Conservation (phyloP, 1,284 basidiomycete genomes). For the Mycena citricolor region DNA sequence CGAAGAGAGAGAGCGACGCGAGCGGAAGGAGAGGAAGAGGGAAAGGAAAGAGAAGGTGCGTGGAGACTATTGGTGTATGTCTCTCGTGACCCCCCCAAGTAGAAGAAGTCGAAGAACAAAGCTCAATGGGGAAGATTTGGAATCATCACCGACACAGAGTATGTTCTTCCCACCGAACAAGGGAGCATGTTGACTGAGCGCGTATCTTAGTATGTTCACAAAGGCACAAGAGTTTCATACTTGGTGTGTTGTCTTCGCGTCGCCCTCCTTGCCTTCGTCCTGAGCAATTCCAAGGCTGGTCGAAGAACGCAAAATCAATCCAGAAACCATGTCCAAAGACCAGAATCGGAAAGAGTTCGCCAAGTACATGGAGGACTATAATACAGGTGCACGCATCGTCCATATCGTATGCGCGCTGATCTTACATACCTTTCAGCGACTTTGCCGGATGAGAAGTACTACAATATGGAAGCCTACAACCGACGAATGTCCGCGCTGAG, state of each 20-base stretch:
- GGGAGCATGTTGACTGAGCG: conserved; percentile 4
- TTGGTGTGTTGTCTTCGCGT: too few relatives aligned
- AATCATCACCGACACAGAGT: conserved; percentile 82
- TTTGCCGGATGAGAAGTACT: conserved; percentile 89
- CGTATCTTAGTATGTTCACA: conserved; percentile 59
- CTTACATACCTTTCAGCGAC: conserved; percentile 54
- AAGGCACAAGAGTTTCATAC: conserved; percentile 83
- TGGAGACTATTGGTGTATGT: conserved; percentile 39
- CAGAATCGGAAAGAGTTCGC: conserved; percentile 83
- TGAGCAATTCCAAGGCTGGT: too few relatives aligned
- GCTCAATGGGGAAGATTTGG: conserved; percentile 87
- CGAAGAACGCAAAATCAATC: conserved; percentile 86
- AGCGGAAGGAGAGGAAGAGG: conserved; percentile 65
- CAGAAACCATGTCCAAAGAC: conserved; percentile 81
- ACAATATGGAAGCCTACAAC: conserved; percentile 81
- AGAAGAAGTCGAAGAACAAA: conserved; percentile 63
- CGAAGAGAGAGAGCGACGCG: conserved; percentile 53
- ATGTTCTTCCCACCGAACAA: conserved; percentile 33
- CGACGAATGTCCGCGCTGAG: conserved; percentile 78
- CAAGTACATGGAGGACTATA: conserved; percentile 81
- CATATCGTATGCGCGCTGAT: conserved; percentile 3
- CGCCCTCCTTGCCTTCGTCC: too few relatives aligned
- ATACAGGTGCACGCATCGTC: conserved; percentile 55
- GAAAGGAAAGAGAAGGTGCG: conserved; percentile 63
- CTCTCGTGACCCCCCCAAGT: conserved; percentile 22